Percentiles rank a stretch among this genome's conserved stretches.
phyloP scores from a whole-genome alignment of 2,329 filamentous ascomycete genomes.

The Fusarium setosum region DNA sequence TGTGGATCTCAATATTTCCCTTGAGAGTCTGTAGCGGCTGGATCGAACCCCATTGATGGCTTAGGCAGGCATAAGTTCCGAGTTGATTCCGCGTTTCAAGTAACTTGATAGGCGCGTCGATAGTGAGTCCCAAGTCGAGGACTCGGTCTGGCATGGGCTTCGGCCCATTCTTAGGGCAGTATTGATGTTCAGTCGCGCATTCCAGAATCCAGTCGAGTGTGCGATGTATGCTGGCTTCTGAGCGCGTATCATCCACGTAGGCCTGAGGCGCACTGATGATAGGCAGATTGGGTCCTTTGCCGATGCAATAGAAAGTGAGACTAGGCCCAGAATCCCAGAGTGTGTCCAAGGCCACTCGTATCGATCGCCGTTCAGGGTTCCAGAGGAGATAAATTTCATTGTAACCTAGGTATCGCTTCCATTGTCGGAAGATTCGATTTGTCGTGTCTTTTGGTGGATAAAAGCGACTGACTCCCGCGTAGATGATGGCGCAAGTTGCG shows the following conservation, averaged over 20 bases:
- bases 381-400: conserved; percentile 11
- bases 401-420: background rate
- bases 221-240: conserved; percentile 17
- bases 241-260: conserved; percentile 14
- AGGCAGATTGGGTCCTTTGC: background rate
- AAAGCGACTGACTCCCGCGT: background rate
- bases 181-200: conserved; percentile 15
- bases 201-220: conserved; percentile 9
- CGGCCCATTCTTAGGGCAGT: conserved; percentile 15
- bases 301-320: conserved; percentile 11
- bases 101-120: background rate
- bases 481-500: conserved; percentile 5
- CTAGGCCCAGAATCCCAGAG: background rate
- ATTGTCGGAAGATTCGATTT: background rate
- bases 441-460: background rate
- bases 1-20: background rate
- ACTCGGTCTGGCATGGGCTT: conserved; percentile 16
- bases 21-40: conserved; percentile 4
- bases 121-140: conserved; percentile 6
- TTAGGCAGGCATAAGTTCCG: conserved; percentile 12
- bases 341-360: background rate
- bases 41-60: conserved; percentile 12
- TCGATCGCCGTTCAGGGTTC: background rate
- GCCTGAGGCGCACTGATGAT: conserved; percentile 13
- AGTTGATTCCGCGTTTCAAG: conserved; percentile 9